These are phyloP conservation scores for Umbilicaria muhlenbergii DNA, from an alignment of 495 filamentous ascomycete species.

Conservation along the genomic window DNA sequence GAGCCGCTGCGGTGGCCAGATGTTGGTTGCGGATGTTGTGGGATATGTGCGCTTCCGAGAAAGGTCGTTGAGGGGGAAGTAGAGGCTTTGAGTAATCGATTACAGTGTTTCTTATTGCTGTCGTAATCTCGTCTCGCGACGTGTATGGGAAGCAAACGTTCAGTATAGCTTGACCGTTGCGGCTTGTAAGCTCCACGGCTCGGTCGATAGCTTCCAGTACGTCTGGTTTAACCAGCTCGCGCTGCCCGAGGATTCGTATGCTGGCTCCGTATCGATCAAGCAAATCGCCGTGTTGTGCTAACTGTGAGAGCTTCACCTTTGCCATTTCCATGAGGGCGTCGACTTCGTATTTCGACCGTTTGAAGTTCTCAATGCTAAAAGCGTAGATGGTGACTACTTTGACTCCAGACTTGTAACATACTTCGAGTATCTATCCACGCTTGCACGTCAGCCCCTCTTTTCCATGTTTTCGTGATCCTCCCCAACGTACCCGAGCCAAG, in stretches of 20 bases:
- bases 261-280: constrained; percentile 84
- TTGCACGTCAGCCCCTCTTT: not conserved
- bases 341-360: constrained; percentile 93
- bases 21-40: constrained; percentile 57
- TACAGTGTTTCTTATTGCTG: constrained; percentile 77
- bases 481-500: constrained; percentile 48
- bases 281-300: constrained; percentile 84
- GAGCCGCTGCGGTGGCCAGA: constrained; percentile 19
- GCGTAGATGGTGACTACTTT: constrained; percentile 95
- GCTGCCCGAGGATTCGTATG: constrained; percentile 68
- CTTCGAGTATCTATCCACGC: constrained; percentile 61
- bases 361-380: constrained; percentile 98
- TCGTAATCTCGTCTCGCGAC: constrained; percentile 86
- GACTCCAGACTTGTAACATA: constrained; percentile 91
- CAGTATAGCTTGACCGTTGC: constrained; percentile 68
- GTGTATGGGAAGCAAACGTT: constrained; percentile 98
- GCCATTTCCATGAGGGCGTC: constrained; percentile 97
- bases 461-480: not conserved
- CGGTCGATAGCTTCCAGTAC: constrained; percentile 76
- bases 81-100: constrained; percentile 60
- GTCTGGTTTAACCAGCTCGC: constrained; percentile 65
- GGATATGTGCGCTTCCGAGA: constrained; percentile 74
- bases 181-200: constrained; percentile 65
- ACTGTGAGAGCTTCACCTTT: constrained; percentile 78
- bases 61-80: constrained; percentile 40